Evolutionary conservation across 2,329 filamentous ascomycete species (phyloP).

Genomic region (Fusarium citri): DNA sequence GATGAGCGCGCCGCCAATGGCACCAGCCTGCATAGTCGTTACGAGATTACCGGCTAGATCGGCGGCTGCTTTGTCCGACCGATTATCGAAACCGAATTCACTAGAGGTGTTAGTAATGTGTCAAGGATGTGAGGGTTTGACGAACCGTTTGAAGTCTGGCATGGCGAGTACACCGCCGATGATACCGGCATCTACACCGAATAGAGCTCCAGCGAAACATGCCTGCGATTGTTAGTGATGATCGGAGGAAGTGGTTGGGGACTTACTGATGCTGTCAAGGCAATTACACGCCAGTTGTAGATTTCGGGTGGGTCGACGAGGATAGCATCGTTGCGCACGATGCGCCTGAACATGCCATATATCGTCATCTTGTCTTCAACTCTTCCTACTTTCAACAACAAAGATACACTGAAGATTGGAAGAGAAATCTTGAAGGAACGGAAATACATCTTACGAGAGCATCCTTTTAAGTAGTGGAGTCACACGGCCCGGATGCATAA

Average conservation of each 20-base stretch:
- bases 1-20: conserved; percentile 41
- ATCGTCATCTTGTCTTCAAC: conserved; percentile 33
- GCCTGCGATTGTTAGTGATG: conserved; percentile 11
- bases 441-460: conserved; percentile 8
- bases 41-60: conserved; percentile 46
- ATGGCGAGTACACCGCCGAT: conserved; percentile 47
- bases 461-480: conserved; percentile 34
- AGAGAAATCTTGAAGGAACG: neutral
- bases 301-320: conserved; percentile 73
- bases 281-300: conserved; percentile 76
- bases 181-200: conserved; percentile 47
- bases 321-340: conserved; percentile 71
- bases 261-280: conserved; percentile 66
- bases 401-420: accelerated
- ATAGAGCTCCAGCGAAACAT: conserved; percentile 40
- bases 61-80: conserved; percentile 22
- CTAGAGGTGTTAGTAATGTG: neutral
- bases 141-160: conserved; percentile 41
- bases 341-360: conserved; percentile 45
- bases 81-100: conserved; percentile 42
- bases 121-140: neutral
- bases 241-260: accelerated
- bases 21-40: conserved; percentile 47
- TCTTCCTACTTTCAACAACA: neutral
- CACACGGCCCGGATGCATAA: neutral